A percentile compares a stretch with the other conserved stretches of the same genome.
phyloP scores from a whole-genome alignment of 2,329 filamentous ascomycete genomes.

The Apiospora sp. region DNA sequence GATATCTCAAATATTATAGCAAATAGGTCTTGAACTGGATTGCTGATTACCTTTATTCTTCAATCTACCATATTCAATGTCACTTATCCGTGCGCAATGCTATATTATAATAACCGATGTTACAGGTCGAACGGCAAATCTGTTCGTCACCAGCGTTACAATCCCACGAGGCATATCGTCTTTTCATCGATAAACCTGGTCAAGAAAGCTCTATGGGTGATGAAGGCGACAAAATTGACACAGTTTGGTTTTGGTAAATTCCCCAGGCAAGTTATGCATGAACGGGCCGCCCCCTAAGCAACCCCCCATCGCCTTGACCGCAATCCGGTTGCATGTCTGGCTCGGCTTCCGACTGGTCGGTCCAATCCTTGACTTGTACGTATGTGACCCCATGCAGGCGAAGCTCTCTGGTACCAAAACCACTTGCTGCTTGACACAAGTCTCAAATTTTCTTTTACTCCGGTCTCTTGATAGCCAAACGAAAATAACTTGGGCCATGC shows the following conservation, averaged over 20 bases:
- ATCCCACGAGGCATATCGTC: too few relatives aligned
- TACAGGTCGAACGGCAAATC: too few relatives aligned
- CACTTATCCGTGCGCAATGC: too few relatives aligned
- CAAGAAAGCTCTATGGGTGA: background rate
- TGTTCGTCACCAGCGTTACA: too few relatives aligned
- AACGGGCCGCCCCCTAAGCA: background rate
- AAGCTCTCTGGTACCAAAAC: background rate
- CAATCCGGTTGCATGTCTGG: background rate
- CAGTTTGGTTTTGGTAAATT: background rate
- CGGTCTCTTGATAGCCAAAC: background rate
- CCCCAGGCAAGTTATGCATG: background rate
- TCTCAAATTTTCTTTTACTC: conserved; percentile 7
- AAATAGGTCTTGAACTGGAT: too few relatives aligned
- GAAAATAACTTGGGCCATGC: background rate
- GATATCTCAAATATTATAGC: too few relatives aligned
- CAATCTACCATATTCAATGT: too few relatives aligned
- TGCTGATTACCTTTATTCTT: too few relatives aligned
- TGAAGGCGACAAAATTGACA: background rate
- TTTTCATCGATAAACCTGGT: background rate
- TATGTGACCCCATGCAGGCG: conserved; percentile 14
- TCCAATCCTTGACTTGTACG: background rate
- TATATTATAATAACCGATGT: too few relatives aligned
- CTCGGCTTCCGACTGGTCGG: conserved; percentile 15
- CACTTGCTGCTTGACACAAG: background rate
- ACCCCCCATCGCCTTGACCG: conserved; percentile 12